Evolutionary conservation across 768 basidiomycete species (phyloP).

Genomic region (Hortiboletus campestris): DNA sequence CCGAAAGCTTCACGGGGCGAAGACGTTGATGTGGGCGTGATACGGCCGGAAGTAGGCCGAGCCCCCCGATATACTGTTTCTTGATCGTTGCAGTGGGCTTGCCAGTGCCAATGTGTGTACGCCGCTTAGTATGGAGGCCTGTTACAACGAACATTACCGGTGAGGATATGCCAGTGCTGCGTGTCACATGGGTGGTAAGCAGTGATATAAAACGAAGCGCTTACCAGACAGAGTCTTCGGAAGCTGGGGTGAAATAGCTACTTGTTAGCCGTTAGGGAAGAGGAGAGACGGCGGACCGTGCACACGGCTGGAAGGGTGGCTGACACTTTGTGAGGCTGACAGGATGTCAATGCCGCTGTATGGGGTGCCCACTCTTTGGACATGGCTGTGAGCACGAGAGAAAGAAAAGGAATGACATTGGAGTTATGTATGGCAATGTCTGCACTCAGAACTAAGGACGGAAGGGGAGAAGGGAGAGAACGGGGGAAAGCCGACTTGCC

Average conservation of each 20-base stretch:
- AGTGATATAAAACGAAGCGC: background rate
- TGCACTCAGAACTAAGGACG: too few species aligned
- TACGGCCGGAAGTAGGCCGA: background rate
- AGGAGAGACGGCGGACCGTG: background rate
- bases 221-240: slow-evolving; percentile 4
- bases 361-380: too few species aligned
- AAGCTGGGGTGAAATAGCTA: background rate
- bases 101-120: background rate
- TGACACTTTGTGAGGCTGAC: slow-evolving; percentile 22
- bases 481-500: too few species aligned
- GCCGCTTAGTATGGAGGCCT: slow-evolving; percentile 25
- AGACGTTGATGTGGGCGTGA: background rate
- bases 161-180: slow-evolving; percentile 6
- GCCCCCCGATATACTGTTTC: background rate
- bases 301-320: slow-evolving; percentile 5
- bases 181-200: slow-evolving; percentile 14
- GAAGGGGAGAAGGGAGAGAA: too few species aligned
- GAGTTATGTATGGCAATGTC: too few species aligned
- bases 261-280: background rate
- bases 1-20: background rate
- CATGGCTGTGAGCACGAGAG: too few species aligned
- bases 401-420: too few species aligned
- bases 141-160: slow-evolving; percentile 24
- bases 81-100: background rate
- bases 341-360: background rate